These are phyloP conservation scores for Diaporthe citriasiana DNA, from an alignment of 2,329 filamentous ascomycete genomes.

Conservation along the genomic window DNA sequence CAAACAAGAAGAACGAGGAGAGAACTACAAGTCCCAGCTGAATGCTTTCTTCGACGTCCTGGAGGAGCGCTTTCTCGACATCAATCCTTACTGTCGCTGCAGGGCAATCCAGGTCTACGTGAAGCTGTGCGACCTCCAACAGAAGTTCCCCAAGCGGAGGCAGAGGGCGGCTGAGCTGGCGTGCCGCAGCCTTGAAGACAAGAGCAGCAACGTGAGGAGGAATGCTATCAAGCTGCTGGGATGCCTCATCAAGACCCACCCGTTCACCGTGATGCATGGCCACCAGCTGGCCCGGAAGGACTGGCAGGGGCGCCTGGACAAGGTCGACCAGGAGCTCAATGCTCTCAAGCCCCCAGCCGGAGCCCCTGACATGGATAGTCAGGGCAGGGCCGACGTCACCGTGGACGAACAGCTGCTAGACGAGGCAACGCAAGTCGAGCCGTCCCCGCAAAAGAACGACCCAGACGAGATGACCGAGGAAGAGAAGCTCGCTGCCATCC, in stretches of 20 bases:
- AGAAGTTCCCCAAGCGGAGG: slow-evolving; percentile 93
- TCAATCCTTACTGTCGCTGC: slow-evolving; percentile 96
- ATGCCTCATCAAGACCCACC: slow-evolving; percentile 91
- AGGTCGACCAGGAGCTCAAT: slow-evolving; percentile 85
- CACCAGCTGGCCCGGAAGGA: slow-evolving; percentile 87
- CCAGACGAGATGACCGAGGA: slow-evolving; percentile 80
- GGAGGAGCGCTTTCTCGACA: slow-evolving; percentile 94
- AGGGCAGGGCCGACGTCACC: slow-evolving; percentile 69
- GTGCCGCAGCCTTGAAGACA: slow-evolving; percentile 91
- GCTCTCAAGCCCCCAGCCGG: slow-evolving; percentile 83
- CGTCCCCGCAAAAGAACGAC: slow-evolving; percentile 71
- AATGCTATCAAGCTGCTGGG: slow-evolving; percentile 95
- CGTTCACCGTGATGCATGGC: slow-evolving; percentile 92
- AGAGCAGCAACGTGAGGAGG: slow-evolving; percentile 95
- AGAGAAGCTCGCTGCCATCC: slow-evolving; percentile 78
- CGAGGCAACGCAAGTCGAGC: slow-evolving; percentile 86
- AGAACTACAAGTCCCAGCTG: slow-evolving; percentile 94
- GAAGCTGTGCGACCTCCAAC: slow-evolving; percentile 92
- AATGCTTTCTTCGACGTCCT: slow-evolving; percentile 97
- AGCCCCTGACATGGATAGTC: slow-evolving; percentile 78
- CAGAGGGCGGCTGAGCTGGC: slow-evolving; percentile 91
- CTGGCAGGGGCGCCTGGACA: slow-evolving; percentile 86
- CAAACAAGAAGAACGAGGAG: slow-evolving; percentile 89
- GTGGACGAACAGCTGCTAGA: slow-evolving; percentile 86
- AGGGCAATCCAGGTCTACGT: slow-evolving; percentile 93